These are phyloP conservation scores for Globisporangium mamillatum DNA, from an alignment of 352 stramenopile genomes.

Conservation along the genomic window DNA sequence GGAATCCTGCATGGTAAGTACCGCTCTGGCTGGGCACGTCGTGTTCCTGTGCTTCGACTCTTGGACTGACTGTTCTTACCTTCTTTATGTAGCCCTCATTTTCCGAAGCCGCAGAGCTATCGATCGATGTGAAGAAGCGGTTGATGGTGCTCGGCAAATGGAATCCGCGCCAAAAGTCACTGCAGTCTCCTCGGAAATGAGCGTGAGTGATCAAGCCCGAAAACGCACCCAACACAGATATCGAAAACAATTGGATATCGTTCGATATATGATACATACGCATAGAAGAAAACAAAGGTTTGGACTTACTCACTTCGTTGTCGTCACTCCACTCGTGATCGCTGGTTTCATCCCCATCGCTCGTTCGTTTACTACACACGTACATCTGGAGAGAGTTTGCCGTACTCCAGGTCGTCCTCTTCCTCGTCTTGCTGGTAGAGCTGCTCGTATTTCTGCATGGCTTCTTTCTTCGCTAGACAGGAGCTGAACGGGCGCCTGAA, in stretches of 20 bases:
- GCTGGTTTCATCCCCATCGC: neutral
- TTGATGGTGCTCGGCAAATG: conserved; percentile 51
- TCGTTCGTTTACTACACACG: neutral
- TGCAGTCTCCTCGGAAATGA: conserved; percentile 4
- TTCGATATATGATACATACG: conserved; percentile 10
- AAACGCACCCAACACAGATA: neutral
- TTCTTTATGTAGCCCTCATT: conserved; percentile 19
- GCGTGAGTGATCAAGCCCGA: neutral
- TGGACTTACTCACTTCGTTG: neutral
- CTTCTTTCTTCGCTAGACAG: conserved; percentile 14
- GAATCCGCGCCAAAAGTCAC: conserved; percentile 14
- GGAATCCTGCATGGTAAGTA: conserved; percentile 8
- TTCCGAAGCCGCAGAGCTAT: conserved; percentile 44
- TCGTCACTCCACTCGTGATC: neutral
- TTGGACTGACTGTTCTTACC: neutral
- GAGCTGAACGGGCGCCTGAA: conserved; percentile 14
- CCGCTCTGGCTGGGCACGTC: neutral
- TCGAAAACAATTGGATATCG: neutral
- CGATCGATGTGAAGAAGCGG: conserved; percentile 59
- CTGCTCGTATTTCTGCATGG: conserved; percentile 19
- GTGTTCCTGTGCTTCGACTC: neutral
- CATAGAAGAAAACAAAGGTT: neutral
- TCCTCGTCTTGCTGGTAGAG: conserved; percentile 19
- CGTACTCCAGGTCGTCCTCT: conserved; percentile 14
- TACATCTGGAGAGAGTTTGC: conserved; percentile 4